Conservation (phyloP, 805 yeast species). For the Saccharomycopsis synnaedendra region DNA sequence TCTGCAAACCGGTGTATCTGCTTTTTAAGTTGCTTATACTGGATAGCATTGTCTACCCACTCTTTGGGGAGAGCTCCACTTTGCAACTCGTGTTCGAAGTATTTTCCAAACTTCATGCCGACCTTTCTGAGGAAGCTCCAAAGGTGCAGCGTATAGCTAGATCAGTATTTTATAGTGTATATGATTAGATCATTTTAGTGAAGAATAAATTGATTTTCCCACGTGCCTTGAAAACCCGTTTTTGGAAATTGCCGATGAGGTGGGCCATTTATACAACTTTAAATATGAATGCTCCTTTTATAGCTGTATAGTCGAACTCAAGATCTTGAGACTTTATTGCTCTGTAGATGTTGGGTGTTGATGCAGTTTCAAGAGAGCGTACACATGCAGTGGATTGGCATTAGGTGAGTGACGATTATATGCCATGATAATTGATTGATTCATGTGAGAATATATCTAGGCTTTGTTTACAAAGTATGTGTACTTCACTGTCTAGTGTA, state of each 20-base stretch:
- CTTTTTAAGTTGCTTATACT: constrained; percentile 61
- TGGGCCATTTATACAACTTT: neutral
- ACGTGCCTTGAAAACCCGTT: neutral
- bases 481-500: too few species aligned
- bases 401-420: too few species aligned
- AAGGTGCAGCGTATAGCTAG: neutral
- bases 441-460: too few species aligned
- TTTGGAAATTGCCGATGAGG: neutral
- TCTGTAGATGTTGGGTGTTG: too few species aligned
- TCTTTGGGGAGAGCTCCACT: constrained; percentile 53
- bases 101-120: constrained; percentile 66
- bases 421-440: too few species aligned
- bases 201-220: neutral
- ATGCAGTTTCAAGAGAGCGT: too few species aligned
- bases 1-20: constrained; percentile 52
- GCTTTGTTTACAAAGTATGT: too few species aligned
- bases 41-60: constrained; percentile 61
- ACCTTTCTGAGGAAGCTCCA: neutral
- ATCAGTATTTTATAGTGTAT: too few species aligned
- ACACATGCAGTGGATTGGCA: too few species aligned
- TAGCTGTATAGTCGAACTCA: too few species aligned
- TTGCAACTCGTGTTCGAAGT: constrained; percentile 48
- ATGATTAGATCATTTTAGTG: neutral
- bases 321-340: too few species aligned
- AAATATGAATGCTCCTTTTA: neutral